A percentile compares a stretch with the other conserved stretches of the same genome.
These are phyloP conservation scores for Zymoseptoria crescenta DNA, from an alignment of 2,329 filamentous ascomycete species.

Conservation along the genomic window DNA sequence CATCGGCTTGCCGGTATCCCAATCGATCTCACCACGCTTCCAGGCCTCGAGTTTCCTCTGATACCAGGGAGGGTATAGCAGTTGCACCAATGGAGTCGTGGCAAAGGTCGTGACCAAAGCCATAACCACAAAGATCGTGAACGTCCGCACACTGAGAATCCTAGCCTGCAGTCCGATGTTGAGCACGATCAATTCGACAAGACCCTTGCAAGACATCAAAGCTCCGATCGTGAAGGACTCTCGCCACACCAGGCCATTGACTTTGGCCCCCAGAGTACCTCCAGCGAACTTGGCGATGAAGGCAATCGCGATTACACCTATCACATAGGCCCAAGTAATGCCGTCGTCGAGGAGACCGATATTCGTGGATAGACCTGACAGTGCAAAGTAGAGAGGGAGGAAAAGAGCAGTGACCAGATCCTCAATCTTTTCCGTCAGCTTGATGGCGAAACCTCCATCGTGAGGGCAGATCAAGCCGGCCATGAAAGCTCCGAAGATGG, in stretches of 20 bases:
- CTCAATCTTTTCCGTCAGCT: slow-evolving; percentile 87
- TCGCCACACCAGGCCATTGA: slow-evolving; percentile 76
- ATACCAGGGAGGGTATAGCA: slow-evolving; percentile 70
- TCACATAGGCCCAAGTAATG: slow-evolving; percentile 80
- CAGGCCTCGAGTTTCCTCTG: slow-evolving; percentile 64
- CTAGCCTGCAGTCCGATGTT: slow-evolving; percentile 77
- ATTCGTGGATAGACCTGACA: slow-evolving; percentile 83
- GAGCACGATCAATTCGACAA: slow-evolving; percentile 91
- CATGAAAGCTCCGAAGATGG: slow-evolving; percentile 90
- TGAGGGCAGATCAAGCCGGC: slow-evolving; percentile 85
- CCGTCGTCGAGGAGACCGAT: slow-evolving; percentile 75
- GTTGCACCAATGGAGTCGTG: slow-evolving; percentile 68
- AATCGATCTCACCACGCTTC: slow-evolving; percentile 84
- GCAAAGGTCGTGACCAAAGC: slow-evolving; percentile 77
- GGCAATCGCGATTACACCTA: slow-evolving; percentile 73
- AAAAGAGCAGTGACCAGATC: slow-evolving; percentile 80
- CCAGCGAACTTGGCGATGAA: slow-evolving; percentile 81
- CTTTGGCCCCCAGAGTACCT: slow-evolving; percentile 67
- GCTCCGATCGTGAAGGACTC: slow-evolving; percentile 82
- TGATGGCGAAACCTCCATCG: slow-evolving; percentile 82
- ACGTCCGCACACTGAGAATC: slow-evolving; percentile 72
- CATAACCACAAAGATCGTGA: slow-evolving; percentile 95
- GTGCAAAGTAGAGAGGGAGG: slow-evolving; percentile 83
- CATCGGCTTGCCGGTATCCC: slow-evolving; percentile 57
- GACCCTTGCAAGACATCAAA: slow-evolving; percentile 92